Evolutionary conservation across 1,284 basidiomycete species (phyloP), one percentile per base, ranked within the genome.

Genomic region (Pisolithus thermaeus): DNA sequence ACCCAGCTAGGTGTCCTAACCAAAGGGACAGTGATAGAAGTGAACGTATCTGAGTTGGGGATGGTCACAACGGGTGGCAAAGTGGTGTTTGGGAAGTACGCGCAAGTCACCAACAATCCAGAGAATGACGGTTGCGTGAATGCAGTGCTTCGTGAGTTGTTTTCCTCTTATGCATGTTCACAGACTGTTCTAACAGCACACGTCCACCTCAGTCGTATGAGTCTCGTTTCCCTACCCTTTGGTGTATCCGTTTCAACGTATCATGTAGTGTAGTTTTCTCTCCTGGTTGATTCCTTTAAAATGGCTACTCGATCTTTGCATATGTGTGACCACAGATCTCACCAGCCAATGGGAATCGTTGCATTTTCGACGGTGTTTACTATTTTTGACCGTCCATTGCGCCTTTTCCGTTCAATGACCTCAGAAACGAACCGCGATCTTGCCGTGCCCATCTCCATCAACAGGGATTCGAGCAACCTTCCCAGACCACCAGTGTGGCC

Each of bases 1-100:
- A 94, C 91, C 1, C 87, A 90, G 60, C 81, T 96, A 20, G 97
- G 97, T 56, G 97, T 99, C 22, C 80, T 99, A 70, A 99, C 97
- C 4, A 99, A 99, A 71, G 97, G 97, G 57, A 99, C 97, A 6
- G 88, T 99, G 58, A 87, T 99, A 61, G 97, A 99, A 70, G 96
- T 99, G 64, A 99, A 99, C 66, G 96, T 96, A 18, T 93, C 90
- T 47, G 95, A 98, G 70, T 74, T 97, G 54, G 97, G 97, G 58
- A 88, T 99, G 83, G 97, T 99, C 50, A 99, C 97, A n/a, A 90
- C 97, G 2, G 95, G 96, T 50, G 97, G 97, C 59, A 99, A 99
- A 70, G 84, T 89, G 38, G 88, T 90, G 23, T 88, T 90, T 61
- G 86, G 87, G 67, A 93, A 97, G 73, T 97, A 97, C 63, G 95